phyloP scores from a whole-genome alignment of 2,329 filamentous ascomycete species.

The Penicillium concentricum region DNA sequence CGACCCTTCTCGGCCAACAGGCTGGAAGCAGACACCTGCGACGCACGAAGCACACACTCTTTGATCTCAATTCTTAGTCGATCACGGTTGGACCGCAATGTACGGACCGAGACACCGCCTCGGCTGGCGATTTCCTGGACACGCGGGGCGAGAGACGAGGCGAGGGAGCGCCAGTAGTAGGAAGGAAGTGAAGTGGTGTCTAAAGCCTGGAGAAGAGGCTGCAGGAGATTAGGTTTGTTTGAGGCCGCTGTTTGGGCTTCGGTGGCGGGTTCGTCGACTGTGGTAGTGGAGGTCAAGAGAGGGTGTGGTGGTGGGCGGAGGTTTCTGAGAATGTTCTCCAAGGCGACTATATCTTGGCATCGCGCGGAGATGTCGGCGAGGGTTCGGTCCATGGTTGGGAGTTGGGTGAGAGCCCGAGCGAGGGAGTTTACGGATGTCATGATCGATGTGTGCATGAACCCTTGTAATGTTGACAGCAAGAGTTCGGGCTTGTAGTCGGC shows the following conservation, averaged over 20 bases:
- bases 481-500: constrained; percentile 63
- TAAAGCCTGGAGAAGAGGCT: constrained; percentile 70
- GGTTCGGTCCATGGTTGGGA: constrained; percentile 79
- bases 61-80: constrained; percentile 73
- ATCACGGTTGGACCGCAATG: constrained; percentile 72
- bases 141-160: constrained; percentile 69
- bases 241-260: constrained; percentile 11
- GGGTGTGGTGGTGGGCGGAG: constrained; percentile 70
- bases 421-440: constrained; percentile 76
- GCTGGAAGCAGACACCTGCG: constrained; percentile 61
- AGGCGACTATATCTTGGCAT: constrained; percentile 87
- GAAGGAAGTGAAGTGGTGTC: constrained; percentile 85
- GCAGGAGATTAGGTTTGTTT: constrained; percentile 58
- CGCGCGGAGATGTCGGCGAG: constrained; percentile 76
- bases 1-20: constrained; percentile 48
- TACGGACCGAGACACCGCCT: constrained; percentile 80
- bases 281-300: constrained; percentile 46
- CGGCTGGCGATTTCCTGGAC: constrained; percentile 82
- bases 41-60: constrained; percentile 79
- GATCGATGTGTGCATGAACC: constrained; percentile 77
- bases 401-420: constrained; percentile 70
- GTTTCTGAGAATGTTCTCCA: constrained; percentile 72
- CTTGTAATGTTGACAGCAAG: constrained; percentile 73
- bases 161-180: constrained; percentile 91
- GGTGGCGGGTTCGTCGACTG: constrained; percentile 30